Evolutionary conservation across 768 basidiomycete genomes (phyloP).

Genomic region (Tephrocybe sp.): DNA sequence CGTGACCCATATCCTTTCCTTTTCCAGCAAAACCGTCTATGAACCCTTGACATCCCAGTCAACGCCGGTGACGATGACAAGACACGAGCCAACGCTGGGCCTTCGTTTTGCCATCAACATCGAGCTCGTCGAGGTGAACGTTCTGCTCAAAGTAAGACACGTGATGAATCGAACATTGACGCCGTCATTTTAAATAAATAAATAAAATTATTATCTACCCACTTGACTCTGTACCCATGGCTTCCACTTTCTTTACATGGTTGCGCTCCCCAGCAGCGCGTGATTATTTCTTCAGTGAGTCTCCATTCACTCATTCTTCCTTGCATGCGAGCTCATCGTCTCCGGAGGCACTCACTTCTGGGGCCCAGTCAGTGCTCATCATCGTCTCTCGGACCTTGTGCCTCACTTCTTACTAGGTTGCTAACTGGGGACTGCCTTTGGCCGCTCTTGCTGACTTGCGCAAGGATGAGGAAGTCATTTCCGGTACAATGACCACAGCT

Average conservation of each 20-base stretch:
- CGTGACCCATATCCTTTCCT: constrained; percentile 35
- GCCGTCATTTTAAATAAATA: not conserved
- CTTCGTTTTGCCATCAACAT: not conserved
- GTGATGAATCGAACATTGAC: too few relatives aligned
- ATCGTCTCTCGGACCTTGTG: not conserved
- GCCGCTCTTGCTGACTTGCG: constrained; percentile 89
- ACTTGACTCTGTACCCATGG: constrained; percentile 46
- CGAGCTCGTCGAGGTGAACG: constrained; percentile 1
- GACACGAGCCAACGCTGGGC: too few relatives aligned
- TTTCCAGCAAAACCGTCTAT: constrained; percentile 22
- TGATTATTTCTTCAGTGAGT: constrained; percentile 94
- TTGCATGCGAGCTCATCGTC: constrained; percentile 6
- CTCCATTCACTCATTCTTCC: not conserved
- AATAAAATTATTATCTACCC: not conserved
- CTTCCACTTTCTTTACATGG: constrained; percentile 88
- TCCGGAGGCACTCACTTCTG: constrained; percentile 91
- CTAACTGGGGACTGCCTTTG: constrained; percentile 97
- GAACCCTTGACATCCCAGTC: too few relatives aligned
- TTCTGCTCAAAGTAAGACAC: constrained; percentile 2
- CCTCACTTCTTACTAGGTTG: constrained; percentile 55
- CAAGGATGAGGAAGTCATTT: constrained; percentile 97
- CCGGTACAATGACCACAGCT: constrained; percentile 94
- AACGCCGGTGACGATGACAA: too few relatives aligned
- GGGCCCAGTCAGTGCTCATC: constrained; percentile 79
- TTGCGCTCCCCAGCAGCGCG: constrained; percentile 87